Evolutionary conservation across 2,329 filamentous ascomycete species (phyloP).

Genomic region (Fusarium nygamai): DNA sequence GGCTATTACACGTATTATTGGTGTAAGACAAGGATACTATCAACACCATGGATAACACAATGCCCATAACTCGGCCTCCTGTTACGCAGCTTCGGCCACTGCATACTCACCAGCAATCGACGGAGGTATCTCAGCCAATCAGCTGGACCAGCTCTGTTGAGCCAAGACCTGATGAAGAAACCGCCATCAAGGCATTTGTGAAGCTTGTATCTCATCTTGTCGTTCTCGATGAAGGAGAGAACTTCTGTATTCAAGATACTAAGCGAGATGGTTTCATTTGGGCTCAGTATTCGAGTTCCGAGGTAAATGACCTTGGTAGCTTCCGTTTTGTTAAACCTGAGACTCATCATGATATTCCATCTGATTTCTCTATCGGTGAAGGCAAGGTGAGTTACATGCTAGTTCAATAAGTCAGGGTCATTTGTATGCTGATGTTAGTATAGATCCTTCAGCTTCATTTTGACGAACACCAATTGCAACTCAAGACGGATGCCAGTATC

Average conservation of each 20-base stretch:
- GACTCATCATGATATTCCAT: background rate
- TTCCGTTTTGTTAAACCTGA: background rate
- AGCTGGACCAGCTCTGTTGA: conserved; percentile 1
- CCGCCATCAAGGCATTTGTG: background rate
- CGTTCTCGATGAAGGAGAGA: conserved; percentile 1
- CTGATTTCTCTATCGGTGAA: conserved; percentile 15
- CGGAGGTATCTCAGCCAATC: background rate
- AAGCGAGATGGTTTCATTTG: background rate
- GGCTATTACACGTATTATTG: background rate
- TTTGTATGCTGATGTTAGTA: background rate
- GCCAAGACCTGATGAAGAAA: background rate
- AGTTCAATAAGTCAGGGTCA: too few relatives aligned
- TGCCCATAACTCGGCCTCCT: background rate
- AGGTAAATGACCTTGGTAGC: accelerated
- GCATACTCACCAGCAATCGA: background rate
- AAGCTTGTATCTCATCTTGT: background rate
- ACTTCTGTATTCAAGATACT: conserved; percentile 5
- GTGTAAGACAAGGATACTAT: background rate
- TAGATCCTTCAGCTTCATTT: background rate
- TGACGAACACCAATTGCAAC: background rate
- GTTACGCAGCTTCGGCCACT: conserved; percentile 29
- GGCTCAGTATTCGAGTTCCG: background rate
- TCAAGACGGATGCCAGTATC: background rate
- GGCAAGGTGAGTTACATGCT: background rate
- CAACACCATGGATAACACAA: conserved; percentile 5